A percentile compares a stretch with the other conserved stretches of the same genome.
These are phyloP conservation scores for Teratosphaeria viscida DNA, from an alignment of 2,329 filamentous ascomycete species.

Conservation along the genomic window DNA sequence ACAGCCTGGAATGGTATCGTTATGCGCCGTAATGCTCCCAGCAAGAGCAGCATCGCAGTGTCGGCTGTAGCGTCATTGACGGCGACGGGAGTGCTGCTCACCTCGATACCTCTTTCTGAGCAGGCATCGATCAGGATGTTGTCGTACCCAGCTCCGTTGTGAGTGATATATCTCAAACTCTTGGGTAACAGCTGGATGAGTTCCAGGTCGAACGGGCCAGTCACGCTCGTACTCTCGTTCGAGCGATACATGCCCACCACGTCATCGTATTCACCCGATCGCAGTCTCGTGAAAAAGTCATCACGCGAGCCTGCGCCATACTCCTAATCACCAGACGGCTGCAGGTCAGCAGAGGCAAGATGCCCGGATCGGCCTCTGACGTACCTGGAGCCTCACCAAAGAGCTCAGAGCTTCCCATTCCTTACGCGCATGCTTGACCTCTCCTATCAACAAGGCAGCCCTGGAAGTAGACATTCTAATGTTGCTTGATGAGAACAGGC, in stretches of 20 bases:
- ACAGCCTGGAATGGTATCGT: too few species aligned
- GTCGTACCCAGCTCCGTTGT: constrained; percentile 33
- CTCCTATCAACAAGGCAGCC: constrained; percentile 36
- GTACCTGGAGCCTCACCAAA: constrained; percentile 23
- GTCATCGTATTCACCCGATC: too few species aligned
- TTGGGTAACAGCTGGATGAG: too few species aligned
- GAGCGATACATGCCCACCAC: constrained; percentile 21
- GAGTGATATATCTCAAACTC: constrained; percentile 33
- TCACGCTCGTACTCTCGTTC: constrained; percentile 40
- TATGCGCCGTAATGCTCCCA: constrained; percentile 29
- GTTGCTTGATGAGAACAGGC: too few species aligned
- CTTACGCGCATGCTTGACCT: constrained; percentile 33
- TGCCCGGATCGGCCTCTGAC: neutral
- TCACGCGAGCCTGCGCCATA: too few species aligned
- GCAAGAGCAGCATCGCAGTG: constrained; percentile 40
- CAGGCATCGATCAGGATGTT: constrained; percentile 26
- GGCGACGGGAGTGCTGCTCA: constrained; percentile 39
- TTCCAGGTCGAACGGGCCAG: constrained; percentile 33
- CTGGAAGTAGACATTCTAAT: neutral
- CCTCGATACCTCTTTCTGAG: constrained; percentile 28
- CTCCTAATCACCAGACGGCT: neutral
- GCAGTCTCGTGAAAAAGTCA: too few species aligned
- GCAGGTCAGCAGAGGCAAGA: neutral
- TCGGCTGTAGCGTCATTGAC: constrained; percentile 42
- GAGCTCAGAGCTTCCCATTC: constrained; percentile 35